phyloP scores from a whole-genome alignment of 768 basidiomycete genomes.

The Lentinula boryana region DNA sequence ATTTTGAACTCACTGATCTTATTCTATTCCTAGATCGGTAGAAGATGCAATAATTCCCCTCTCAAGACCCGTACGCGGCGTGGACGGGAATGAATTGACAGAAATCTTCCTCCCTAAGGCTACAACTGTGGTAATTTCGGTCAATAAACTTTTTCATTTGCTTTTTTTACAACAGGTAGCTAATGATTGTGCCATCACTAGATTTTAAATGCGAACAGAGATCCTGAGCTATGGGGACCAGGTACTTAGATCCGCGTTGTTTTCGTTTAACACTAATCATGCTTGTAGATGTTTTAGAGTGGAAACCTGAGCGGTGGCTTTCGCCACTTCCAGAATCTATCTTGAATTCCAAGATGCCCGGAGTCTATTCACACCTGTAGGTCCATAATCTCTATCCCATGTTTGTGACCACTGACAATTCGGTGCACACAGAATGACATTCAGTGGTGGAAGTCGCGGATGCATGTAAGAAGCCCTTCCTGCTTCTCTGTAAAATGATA shows the following conservation, averaged over 20 bases:
- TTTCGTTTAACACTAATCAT: background rate
- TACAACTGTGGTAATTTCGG: constrained; percentile 18
- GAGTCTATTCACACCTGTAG: constrained; percentile 29
- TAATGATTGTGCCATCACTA: constrained; percentile 5
- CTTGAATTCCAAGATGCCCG: constrained; percentile 24
- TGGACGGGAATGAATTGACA: constrained; percentile 19
- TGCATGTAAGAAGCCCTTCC: constrained; percentile 24
- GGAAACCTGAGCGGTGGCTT: constrained; percentile 43
- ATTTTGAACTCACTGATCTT: background rate
- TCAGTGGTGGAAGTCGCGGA: constrained; percentile 31
- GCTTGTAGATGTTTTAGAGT: constrained; percentile 29
- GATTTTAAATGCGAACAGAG: constrained; percentile 26
- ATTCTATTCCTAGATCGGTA: constrained; percentile 11
- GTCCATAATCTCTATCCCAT: background rate
- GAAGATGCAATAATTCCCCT: constrained; percentile 28
- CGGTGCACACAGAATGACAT: constrained; percentile 30
- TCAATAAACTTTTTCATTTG: background rate
- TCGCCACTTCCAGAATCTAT: constrained; percentile 27
- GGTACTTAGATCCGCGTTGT: background rate
- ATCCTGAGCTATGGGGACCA: constrained; percentile 32
- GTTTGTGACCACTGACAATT: background rate
- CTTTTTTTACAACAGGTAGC: background rate
- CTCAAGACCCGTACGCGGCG: constrained; percentile 21
- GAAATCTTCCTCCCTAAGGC: constrained; percentile 21
- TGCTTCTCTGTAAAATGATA: background rate